Evolutionary conservation across 306 rosid species (phyloP), one percentile per base, ranked within the genome.

Genomic region (Rosa rugosa): DNA sequence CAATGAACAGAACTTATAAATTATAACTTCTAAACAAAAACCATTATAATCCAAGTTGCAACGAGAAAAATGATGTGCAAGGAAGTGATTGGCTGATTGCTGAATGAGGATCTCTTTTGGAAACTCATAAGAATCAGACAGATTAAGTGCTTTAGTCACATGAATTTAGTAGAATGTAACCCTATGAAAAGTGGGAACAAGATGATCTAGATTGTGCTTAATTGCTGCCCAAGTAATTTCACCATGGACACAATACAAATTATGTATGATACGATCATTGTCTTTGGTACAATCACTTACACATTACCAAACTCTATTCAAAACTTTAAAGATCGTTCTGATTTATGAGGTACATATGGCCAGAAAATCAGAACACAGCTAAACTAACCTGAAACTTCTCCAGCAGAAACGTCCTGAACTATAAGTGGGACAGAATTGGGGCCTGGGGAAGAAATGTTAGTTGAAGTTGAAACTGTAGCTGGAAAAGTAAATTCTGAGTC

Each of bases 401-500:
- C 92, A 47, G 86, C 88, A 63, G 97, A 87, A 88, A 91, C 53
- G 81, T 92, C 98, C 84, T 92, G 92, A 83, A 90, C 93, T 62
- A 82, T 84, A 67, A 88, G 83, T 74, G 85, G 86, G 75, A 77
- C 70, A 75, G 91, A 31, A 47, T 71, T 84, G 68, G 89, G 76
- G 77, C 81, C 65, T 9, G 77, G 31, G 59, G 90, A 40, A 86
- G 88, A 84, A 53, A 31, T 12, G 47, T 72, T 59, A 25, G 80
- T 83, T 72, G 89, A 42, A 80, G 83, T 84, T 72, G 91, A 41
- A 83, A 44, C 71, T n/a, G 93, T 75, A 71, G 91, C 81, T 50
- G 97, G 87, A 81, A 86, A 87, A 81, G 91, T 78, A 88, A 90
- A 90, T 71, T 94, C 97, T 75, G 95, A 91, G 84, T 92, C 93